A percentile compares a stretch with the other conserved stretches of the same genome.
phyloP scores from a whole-genome alignment of 345 rosid genomes.

The Noccaea caerulescens region DNA sequence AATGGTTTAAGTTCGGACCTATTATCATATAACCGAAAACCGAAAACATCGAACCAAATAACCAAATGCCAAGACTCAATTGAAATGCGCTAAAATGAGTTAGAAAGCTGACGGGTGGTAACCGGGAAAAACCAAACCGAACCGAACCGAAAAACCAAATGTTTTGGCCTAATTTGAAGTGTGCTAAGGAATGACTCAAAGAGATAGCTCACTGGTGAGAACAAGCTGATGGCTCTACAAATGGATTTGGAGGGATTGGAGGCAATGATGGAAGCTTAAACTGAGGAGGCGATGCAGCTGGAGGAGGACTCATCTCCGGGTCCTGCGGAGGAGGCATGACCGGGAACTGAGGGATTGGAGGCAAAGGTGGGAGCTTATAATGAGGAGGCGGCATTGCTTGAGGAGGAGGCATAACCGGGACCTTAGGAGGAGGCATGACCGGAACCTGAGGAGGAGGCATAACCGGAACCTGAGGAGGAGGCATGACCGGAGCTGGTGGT shows the following conservation, averaged over 20 bases:
- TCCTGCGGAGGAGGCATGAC: slow-evolving; percentile 41
- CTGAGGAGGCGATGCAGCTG: slow-evolving; percentile 48
- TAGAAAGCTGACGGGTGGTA: neutral
- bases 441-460: slow-evolving; percentile 39
- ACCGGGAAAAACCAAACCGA: neutral
- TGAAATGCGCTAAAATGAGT: neutral
- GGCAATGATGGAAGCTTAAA: slow-evolving; percentile 63
- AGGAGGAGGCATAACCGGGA: slow-evolving; percentile 37
- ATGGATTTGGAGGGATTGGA: slow-evolving; percentile 59
- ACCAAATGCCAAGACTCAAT: no score
- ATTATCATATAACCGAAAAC: no score
- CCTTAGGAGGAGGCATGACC: neutral
- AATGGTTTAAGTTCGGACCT: no score
- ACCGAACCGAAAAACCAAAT: neutral
- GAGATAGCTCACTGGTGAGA: slow-evolving; percentile 66
- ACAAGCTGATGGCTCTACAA: slow-evolving; percentile 76
- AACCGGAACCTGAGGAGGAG: slow-evolving; percentile 38
- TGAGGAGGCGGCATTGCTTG: slow-evolving; percentile 38
- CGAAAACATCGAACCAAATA: no score
- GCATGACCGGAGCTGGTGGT: slow-evolving; percentile 25
- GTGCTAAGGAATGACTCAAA: neutral
- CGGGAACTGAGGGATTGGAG: slow-evolving; percentile 38
- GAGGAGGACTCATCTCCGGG: slow-evolving; percentile 18
- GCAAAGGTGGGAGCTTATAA: slow-evolving; percentile 55
- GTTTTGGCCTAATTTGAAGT: neutral